Conservation (phyloP, 148 eudicot species). For the Salicornia ramosissima region DNA sequence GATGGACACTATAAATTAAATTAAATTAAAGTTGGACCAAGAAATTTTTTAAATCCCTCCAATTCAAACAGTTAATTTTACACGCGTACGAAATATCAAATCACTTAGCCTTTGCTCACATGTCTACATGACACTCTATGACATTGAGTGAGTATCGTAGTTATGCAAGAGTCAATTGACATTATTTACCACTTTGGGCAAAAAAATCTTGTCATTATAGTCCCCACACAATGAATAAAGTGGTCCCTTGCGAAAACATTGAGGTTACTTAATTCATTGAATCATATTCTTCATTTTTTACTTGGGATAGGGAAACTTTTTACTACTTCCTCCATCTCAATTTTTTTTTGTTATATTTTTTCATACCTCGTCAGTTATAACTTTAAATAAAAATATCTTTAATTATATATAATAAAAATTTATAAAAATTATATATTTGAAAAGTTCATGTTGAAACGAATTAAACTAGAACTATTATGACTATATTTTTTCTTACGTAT, state of each 20-base stretch:
- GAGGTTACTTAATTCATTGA: neutral
- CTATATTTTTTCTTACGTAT: too few species aligned
- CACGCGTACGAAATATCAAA: conserved; percentile 17
- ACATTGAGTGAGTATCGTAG: neutral
- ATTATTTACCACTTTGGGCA: conserved; percentile 5
- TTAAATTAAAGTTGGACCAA: neutral
- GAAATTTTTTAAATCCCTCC: neutral
- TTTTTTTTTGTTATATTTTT: too few species aligned
- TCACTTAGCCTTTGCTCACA: conserved; percentile 12
- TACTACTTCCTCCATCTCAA: too few species aligned
- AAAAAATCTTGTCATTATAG: neutral
- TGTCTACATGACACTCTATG: neutral
- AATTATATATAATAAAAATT: too few species aligned
- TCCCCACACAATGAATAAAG: neutral
- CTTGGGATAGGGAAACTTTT: too few species aligned
- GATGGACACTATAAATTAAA: neutral
- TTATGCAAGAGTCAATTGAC: neutral
- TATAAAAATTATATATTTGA: too few species aligned
- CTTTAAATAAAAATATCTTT: too few species aligned
- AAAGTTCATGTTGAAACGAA: too few species aligned
- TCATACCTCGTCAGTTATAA: too few species aligned
- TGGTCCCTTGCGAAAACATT: neutral
- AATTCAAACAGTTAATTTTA: neutral
- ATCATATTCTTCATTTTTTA: too few species aligned
- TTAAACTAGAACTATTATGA: too few species aligned